Conservation (phyloP, 805 yeast species). For the Teunomyces atbi region DNA sequence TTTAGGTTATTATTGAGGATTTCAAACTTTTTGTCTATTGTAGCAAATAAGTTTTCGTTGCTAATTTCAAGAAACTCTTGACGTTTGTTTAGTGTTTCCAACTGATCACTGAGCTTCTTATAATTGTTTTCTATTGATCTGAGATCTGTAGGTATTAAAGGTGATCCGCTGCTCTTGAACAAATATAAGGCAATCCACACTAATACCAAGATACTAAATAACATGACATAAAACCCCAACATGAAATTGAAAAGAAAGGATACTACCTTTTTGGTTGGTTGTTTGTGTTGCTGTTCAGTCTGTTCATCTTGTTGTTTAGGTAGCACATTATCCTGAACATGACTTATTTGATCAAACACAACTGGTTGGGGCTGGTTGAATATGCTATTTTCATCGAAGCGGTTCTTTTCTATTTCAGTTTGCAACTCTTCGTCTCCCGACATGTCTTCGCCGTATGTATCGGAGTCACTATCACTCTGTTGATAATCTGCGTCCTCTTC, state of each 20-base stretch:
- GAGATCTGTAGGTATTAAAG: neutral
- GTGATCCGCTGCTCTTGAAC: neutral
- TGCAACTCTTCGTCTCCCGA: conserved; percentile 8
- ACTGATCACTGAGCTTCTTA: neutral
- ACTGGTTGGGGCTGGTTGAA: neutral
- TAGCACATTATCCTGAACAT: conserved; percentile 2
- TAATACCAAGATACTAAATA: neutral
- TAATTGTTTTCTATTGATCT: conserved; percentile 3
- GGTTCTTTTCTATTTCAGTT: neutral
- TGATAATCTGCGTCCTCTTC: conserved; percentile 7
- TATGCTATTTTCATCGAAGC: neutral
- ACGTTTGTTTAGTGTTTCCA: conserved; percentile 13
- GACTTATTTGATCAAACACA: conserved; percentile 1
- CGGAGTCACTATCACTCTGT: conserved; percentile 7
- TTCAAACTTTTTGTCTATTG: conserved; percentile 17
- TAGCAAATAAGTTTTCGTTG: conserved; percentile 13
- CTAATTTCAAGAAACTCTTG: conserved; percentile 19
- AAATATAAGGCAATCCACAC: neutral
- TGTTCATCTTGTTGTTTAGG: neutral
- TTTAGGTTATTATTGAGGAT: conserved; percentile 9
- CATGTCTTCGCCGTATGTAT: conserved; percentile 12
- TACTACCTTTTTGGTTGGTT: neutral
- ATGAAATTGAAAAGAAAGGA: neutral
- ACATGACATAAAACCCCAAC: neutral
- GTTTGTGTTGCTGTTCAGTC: neutral